Base-by-base conservation (phyloP, 345 rosid genomes). In the Hevea brasiliensis region DNA sequence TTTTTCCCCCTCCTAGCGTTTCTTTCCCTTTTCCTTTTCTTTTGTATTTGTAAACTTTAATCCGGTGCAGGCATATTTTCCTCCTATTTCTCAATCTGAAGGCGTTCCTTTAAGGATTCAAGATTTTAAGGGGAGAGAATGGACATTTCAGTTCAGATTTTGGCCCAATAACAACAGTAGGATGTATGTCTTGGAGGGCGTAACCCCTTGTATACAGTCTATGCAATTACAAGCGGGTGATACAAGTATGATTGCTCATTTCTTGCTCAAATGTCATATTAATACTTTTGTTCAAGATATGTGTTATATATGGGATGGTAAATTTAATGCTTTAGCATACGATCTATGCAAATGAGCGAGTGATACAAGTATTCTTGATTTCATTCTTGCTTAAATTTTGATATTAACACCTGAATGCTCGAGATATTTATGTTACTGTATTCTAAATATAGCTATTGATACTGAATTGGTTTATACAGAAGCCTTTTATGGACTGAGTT, bases 81-180 rank as follows among this genome's bases (percentile, higher is more conserved):
- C 98, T 84, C 81, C 87, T 15, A 92, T 94, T 80, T 85, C 88
- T 61, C 98, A 92, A 84, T 90, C 97, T 4, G 98, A 94, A 85
- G 97, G 98, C 56, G 78, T 92, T 83, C 97, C 96, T 61, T 72
- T 92, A 79, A 86, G 79, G 86, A 83, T 94, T 77, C 97, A 90
- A 85, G 97, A 94, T 73, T 86, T 89, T 64, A 92, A 75, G 80
- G 97, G 97, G 61, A 89, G 86, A 79, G 97, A 94, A 80, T 94
- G 98, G 98, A 87, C 87, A 6, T 94, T 94, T 63, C 98, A 94
- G 86, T 94, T 94, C 88, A 90, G 98, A 79, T 94, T 88, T 87
- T 94, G 98, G 98, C 98, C 98, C 27, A 94, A 94, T 81, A 94
- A 94, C 89, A 94, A 94, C 61, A 94, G 98, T 76, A 89, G 98